Base-by-base conservation (phyloP, 441 rosid species). In the Erodium trifolium region DNA sequence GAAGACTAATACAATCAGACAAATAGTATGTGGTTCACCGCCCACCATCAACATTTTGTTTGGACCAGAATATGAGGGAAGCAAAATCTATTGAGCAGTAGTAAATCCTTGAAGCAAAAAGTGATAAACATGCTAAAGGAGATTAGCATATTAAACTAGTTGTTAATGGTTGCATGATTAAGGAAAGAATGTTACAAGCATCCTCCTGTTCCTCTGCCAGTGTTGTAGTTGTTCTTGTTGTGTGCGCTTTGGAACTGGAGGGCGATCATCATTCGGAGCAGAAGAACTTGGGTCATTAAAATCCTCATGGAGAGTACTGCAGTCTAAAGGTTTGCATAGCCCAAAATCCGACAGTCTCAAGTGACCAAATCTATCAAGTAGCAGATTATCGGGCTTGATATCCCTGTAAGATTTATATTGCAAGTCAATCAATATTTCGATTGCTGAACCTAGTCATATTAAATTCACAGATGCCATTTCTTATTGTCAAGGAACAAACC, bases 311-410 rank as follows among this genome's bases (percentile, higher is more conserved):
- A 75, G 67, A 29, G 53, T 67, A 17, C 71, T 70, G 59, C 78
- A 75, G 71, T 75, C 74, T 14, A 75, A 66, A 12, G 78, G 74
- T 18, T 75, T 75, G 72, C 74, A 75, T 47, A 75, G 69, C 53
- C 78, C 78, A 51, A 75, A 75, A 43, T 75, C 78, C 13, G 78
- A 71, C 11, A 75, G 71, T 74, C 71, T 75, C 74, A 75, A 62
- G 60, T 75, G 74, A 47, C 78, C 78, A 63, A 63, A 67, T 49
- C 37, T 67, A 68, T 75, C 74, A 66, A 75, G 68, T 12, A 75
- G 55, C 67, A 75, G 71, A 19, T 75, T 75, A 68, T 74, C 78
- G 2, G 78, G 74, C 53, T 75, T 75, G 37, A 75, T 75, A 47
- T 75, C 78, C 71, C 78, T 75, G 63, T 35, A 51, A 68, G 10